These are phyloP conservation scores for Mrakia hoshinonis DNA, from an alignment of 768 basidiomycete genomes.

Conservation along the genomic window DNA sequence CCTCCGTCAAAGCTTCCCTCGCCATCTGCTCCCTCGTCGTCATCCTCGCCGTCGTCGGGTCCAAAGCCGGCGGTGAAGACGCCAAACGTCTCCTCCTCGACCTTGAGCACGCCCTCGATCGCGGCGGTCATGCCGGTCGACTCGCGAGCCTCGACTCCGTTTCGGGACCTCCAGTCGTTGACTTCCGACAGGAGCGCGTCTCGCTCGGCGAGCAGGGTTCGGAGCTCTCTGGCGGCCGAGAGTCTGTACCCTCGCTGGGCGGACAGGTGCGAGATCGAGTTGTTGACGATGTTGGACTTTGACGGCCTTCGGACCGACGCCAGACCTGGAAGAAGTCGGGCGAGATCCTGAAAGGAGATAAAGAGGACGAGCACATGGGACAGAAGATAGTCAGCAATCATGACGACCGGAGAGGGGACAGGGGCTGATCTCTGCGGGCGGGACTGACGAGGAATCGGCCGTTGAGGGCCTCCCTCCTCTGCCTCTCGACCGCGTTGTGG, in stretches of 20 bases:
- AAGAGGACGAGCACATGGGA: neutral
- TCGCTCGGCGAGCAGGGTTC: constrained; percentile 66
- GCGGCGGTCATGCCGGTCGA: constrained; percentile 65
- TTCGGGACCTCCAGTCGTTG: constrained; percentile 86
- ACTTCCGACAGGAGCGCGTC: constrained; percentile 82
- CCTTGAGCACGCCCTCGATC: constrained; percentile 45
- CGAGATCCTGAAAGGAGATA: constrained; percentile 58
- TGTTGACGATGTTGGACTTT: constrained; percentile 95
- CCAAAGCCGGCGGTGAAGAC: constrained; percentile 26
- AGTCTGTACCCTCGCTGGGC: constrained; percentile 71
- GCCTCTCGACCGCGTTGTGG: constrained; percentile 94
- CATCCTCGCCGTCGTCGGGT: constrained; percentile 26
- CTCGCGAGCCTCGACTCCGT: constrained; percentile 60
- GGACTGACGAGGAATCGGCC: constrained; percentile 70
- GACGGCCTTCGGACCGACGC: constrained; percentile 85
- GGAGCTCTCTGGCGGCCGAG: constrained; percentile 72
- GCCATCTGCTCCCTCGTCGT: constrained; percentile 33
- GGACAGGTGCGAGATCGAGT: constrained; percentile 62
- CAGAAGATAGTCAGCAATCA: constrained; percentile 1
- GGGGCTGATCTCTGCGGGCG: neutral
- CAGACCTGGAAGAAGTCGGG: constrained; percentile 80
- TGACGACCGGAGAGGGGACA: neutral
- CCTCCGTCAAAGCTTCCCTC: constrained; percentile 4
- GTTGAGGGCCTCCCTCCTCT: constrained; percentile 85
- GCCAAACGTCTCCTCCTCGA: constrained; percentile 31